Evolutionary conservation across 177 flowering plant genomes (phyloP), one percentile per base, ranked within the genome.

Genomic region (Vitis hybrid): DNA sequence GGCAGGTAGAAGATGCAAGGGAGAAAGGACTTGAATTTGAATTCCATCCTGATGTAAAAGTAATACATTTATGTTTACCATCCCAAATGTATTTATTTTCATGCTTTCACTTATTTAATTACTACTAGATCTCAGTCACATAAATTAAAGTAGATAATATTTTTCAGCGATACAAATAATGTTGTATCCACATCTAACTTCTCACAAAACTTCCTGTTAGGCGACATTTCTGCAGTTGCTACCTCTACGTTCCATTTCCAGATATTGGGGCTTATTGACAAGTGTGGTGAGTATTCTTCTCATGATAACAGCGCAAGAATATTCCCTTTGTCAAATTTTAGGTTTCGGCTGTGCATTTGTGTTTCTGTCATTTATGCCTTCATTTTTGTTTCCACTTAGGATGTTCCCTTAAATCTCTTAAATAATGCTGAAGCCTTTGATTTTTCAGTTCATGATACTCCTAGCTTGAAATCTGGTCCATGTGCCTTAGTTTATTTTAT

Each of bases 241-340:
- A 59, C 99, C 98, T 14, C 80, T 95, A 76, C 98, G 96, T 3
- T 72, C 97, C 60, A 90, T 93, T 74, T 95, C 99, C 45, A 87
- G 98, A 70, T 69, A 77, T 57, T 95, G 98, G 96, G 98, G 99
- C 59, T 77, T 55, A 74, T 68, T 95, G 77, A 76, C 97, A 22
- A 81, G 81, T 73, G 70, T 85, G 87, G 99, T 95, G 65, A 87
- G 98, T 79, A 5, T 60, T 67, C 29, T 48, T 69, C 64, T 14
- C 4, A 11, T 60, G 60, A 6, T 56, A 39, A 15, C 50, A 62
- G 16, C 45, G n/a, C 18, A 61, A 15, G 11, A 3, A 10, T 16
- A 55, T 29, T 15, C 15, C 45, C 19, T 22, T 22, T 18, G 15
- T 64, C 49, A 51, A 14, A 33, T 33, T 33, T 6, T 33, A 33